These are phyloP conservation scores for Neckera pumila DNA, from an alignment of 225 moss, liverwort and hornwort species.

Conservation along the genomic window DNA sequence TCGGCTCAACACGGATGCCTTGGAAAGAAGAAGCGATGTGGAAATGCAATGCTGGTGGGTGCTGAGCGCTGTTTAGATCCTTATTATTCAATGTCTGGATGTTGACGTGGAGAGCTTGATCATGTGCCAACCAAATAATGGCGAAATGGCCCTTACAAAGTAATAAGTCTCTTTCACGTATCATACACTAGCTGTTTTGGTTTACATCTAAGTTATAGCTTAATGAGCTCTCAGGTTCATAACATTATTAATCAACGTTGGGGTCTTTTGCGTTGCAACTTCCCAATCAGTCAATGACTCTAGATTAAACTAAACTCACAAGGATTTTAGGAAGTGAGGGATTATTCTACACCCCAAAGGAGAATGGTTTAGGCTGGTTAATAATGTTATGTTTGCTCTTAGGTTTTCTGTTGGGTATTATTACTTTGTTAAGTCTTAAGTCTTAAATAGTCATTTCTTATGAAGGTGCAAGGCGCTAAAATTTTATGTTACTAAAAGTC, in stretches of 20 bases:
- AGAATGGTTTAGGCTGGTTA: too few species aligned
- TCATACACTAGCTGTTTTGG: background rate
- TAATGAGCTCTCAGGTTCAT: too few species aligned
- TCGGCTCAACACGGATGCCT: background rate
- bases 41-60: conserved; percentile 80
- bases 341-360: too few species aligned
- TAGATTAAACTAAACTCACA: too few species aligned
- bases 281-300: too few species aligned
- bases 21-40: conserved; percentile 50
- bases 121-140: conserved; percentile 74
- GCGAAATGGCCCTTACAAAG: conserved; percentile 76
- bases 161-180: background rate
- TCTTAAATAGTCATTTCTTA: background rate
- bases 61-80: conserved; percentile 88
- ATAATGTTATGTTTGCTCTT: background rate
- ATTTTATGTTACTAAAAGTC: background rate
- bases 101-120: conserved; percentile 81
- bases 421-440: background rate
- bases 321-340: too few species aligned
- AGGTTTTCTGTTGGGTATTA: background rate
- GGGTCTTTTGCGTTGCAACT: too few species aligned
- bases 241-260: too few species aligned
- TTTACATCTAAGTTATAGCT: background rate
- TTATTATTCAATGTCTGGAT: conserved; percentile 70
- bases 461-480: fast-evolving